Base-by-base conservation (phyloP, 805 yeast species). In the Yamadazyma sp. region DNA sequence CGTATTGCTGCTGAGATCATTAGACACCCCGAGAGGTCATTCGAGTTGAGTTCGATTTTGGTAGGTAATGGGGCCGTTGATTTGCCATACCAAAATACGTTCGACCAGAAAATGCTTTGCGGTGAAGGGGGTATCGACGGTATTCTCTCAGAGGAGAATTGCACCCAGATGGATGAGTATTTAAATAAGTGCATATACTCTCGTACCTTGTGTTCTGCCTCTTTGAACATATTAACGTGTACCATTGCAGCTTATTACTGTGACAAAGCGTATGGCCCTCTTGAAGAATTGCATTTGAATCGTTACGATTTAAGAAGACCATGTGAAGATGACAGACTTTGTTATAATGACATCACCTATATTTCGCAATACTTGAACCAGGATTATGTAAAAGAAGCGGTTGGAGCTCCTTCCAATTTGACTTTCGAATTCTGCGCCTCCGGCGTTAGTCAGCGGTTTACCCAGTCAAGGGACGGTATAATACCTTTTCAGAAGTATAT, bases 21-120 rank as follows among this genome's bases (percentile, higher is more conserved):
- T 49, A 50, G 57, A 38, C 67, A 63, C 39, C 55, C 55, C 20
- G 63, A 58, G 41, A 60, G 65, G 43, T 49, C 59, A 1, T 60
- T 62, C 48, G 75, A 84, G 52, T 67, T 88, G 48, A 64, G 82
- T 7, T 85, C 95, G 3, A 78, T 89, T n/a, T 55, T 90, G 57
- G 86, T 90, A 49, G 97, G 97, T 38, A 90, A 90, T 59, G 97
- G 97, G 35, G 75, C 87, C 48, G 84, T 95, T 14, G 93, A 87
- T 57, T 82, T 93, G 1, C 64, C 80, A 35, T 70, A 73, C 28
- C 96, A 88, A 67, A 77, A 80, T 51, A 71, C 73, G 35, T 77
- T 77, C 57, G 86, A 85, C 55, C 77, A 81, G 56, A 90, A 90
- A 41, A 88, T 90, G 96, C 90, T 91, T 5, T 90, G 97, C 61